These are phyloP conservation scores for Boletus smithii DNA, from an alignment of 1,284 basidiomycete genomes.

Conservation along the genomic window DNA sequence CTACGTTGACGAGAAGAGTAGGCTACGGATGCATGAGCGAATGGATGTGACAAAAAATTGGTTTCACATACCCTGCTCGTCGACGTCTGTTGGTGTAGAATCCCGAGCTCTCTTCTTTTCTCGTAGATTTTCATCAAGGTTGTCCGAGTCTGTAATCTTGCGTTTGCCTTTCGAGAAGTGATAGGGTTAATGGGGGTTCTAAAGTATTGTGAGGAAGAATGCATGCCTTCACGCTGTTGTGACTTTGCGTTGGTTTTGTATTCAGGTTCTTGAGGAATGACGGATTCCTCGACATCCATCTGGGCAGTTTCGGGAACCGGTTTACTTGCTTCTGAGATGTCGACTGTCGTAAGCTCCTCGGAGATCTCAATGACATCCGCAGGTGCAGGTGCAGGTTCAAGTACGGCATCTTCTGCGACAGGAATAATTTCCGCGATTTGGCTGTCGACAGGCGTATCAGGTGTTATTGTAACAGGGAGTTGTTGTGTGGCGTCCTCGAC, in stretches of 20 bases:
- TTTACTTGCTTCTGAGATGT: constrained; percentile 8
- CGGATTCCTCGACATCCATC: constrained; percentile 22
- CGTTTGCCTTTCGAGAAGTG: constrained; percentile 62
- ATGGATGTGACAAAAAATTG: too few species aligned
- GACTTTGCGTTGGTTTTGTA: constrained; percentile 1
- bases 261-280: constrained; percentile 17
- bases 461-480: neutral
- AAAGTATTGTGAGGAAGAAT: neutral
- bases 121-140: constrained; percentile 45
- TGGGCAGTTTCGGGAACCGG: constrained; percentile 3
- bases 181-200: neutral
- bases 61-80: constrained; percentile 48
- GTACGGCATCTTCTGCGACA: constrained; percentile 15
- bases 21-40: constrained; percentile 18
- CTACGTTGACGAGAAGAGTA: constrained; percentile 19
- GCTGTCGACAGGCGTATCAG: constrained; percentile 6
- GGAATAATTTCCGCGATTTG: constrained; percentile 9
- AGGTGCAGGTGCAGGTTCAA: constrained; percentile 6
- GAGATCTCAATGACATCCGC: constrained; percentile 9
- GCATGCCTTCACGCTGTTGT: constrained; percentile 26
- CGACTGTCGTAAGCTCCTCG: constrained; percentile 13
- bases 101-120: constrained; percentile 66
- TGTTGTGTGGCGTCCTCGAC: constrained; percentile 11
- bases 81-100: constrained; percentile 52
- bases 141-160: constrained; percentile 56